Evolutionary conservation across 2,329 filamentous ascomycete species (phyloP), one percentile per base, ranked within the genome.

Genomic region (Alternaria ventricosa): DNA sequence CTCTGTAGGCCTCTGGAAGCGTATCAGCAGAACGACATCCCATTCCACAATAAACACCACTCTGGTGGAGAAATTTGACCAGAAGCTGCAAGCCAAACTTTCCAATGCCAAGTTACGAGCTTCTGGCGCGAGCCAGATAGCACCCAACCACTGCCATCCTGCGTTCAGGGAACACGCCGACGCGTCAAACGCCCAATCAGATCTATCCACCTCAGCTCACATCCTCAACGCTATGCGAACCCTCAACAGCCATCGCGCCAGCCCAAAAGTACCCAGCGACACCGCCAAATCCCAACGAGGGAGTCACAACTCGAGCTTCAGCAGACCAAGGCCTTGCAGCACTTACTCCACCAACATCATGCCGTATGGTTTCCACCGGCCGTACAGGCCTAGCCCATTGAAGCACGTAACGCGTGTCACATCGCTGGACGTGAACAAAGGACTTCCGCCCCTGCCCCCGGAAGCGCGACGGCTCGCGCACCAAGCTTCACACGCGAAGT

Each of bases 401-500:
- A 66, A 30, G 36, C 50, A 53, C 18, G 41, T 59, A 11, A 59
- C 41, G 10, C 33, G 49, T 30, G 22, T 44, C 10, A 23, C 28
- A 5, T 30, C 47, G 15, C n/a, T 61, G 3, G 56, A 61, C 7
- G 55, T 63, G 18, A 65, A 65, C 36, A 67, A 67, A 45, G 46
- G 25, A 22, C 36, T 67, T 25, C 65, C 62, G 20, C 62, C 65
- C 3, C 41, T 67, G 20, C 65, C 65, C n/a, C 36, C 47, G 15
- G 28, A 51, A 56, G 55, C 49, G 23, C 49, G 49, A 13, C 49
- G 28, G 28, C 49, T 53, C 9, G 49, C 49, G 30, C 23, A 57
- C 15, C 33, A 44, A 3, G 36, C 33, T 18, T 55, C 53, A 18
- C 25, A 25, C n/a, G 23, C 22, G 23, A 28, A 11, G 50, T 33